A percentile compares a stretch with the other conserved stretches of the same genome.
phyloP scores from a whole-genome alignment of 164 flowering plant species.

The Cinnamomum chago region DNA sequence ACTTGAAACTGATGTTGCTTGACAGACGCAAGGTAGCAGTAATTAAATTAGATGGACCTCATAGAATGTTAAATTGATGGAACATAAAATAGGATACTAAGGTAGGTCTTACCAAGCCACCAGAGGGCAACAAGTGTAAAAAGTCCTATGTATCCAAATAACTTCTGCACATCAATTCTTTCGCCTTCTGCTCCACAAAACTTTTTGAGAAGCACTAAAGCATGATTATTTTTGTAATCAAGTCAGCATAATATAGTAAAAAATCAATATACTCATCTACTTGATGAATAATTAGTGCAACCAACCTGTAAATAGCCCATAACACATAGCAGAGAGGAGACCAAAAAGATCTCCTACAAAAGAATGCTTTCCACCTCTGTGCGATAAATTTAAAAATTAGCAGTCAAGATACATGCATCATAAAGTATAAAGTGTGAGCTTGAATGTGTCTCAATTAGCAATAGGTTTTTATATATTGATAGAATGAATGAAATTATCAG shows the following conservation, averaged over 20 bases:
- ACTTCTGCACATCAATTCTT: slow-evolving; percentile 82
- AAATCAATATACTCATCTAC: background rate
- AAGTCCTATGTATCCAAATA: slow-evolving; percentile 94
- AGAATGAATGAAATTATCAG: no score
- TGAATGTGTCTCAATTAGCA: no score
- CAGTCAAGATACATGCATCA: no score
- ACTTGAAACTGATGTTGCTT: no score
- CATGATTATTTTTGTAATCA: slow-evolving; percentile 3
- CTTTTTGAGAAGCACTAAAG: slow-evolving; percentile 88
- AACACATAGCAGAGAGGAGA: slow-evolving; percentile 86
- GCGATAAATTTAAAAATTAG: slow-evolving; percentile 20
- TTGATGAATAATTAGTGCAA: no score
- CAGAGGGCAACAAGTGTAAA: slow-evolving; percentile 88
- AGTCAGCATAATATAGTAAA: background rate
- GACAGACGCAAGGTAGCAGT: no score
- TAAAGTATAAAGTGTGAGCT: no score
- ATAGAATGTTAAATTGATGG: no score
- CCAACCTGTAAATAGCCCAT: slow-evolving; percentile 92
- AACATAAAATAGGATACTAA: no score
- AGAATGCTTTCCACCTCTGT: slow-evolving; percentile 75
- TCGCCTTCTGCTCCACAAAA: slow-evolving; percentile 93
- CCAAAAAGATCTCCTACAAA: slow-evolving; percentile 97
- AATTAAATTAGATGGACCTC: no score
- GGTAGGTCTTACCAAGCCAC: slow-evolving; percentile 89
- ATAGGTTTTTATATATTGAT: no score